phyloP scores from a whole-genome alignment of 2,329 filamentous ascomycete genomes.

The Arthroderma sp. region DNA sequence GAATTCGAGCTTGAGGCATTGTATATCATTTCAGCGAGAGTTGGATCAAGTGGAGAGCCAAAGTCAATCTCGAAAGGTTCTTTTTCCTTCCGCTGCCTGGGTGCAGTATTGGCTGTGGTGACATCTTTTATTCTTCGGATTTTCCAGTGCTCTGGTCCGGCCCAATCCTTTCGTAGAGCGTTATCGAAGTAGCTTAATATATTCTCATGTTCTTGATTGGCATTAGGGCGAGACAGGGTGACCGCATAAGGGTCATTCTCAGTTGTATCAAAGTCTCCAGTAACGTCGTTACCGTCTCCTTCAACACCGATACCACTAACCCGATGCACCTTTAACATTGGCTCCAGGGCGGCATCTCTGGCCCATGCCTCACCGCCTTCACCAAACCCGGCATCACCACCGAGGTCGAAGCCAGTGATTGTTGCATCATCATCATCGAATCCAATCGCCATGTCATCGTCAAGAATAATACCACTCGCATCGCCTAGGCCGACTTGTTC shows the following conservation, averaged over 20 bases:
- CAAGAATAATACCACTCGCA: conserved; percentile 68
- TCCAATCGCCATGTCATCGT: conserved; percentile 70
- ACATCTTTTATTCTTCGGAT: conserved; percentile 79
- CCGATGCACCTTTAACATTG: conserved; percentile 65
- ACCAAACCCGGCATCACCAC: conserved; percentile 67
- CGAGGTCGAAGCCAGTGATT: conserved; percentile 57
- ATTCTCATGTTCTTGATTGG: conserved; percentile 67
- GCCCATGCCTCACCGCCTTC: conserved; percentile 96
- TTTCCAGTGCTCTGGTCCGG: conserved; percentile 95
- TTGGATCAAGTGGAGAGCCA: conserved; percentile 54
- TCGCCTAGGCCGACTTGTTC: conserved; percentile 44
- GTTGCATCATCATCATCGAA: conserved; percentile 65
- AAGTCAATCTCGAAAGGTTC: conserved; percentile 95
- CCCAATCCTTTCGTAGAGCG: conserved; percentile 92
- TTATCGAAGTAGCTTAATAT: conserved; percentile 98
- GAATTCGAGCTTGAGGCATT: conserved; percentile 68
- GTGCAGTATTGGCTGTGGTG: conserved; percentile 42
- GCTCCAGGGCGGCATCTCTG: conserved; percentile 71
- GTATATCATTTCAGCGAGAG: conserved; percentile 63
- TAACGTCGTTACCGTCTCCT: conserved; percentile 40
- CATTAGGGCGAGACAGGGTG: conserved; percentile 58
- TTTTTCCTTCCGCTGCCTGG: conserved; percentile 75
- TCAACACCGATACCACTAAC: conserved; percentile 38
- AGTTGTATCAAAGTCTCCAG: conserved; percentile 29
- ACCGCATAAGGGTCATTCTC: conserved; percentile 61